A percentile compares a stretch with the other conserved stretches of the same genome.
Conservation (phyloP, 805 yeast genomes). For the Wickerhamiella alocasiicola region DNA sequence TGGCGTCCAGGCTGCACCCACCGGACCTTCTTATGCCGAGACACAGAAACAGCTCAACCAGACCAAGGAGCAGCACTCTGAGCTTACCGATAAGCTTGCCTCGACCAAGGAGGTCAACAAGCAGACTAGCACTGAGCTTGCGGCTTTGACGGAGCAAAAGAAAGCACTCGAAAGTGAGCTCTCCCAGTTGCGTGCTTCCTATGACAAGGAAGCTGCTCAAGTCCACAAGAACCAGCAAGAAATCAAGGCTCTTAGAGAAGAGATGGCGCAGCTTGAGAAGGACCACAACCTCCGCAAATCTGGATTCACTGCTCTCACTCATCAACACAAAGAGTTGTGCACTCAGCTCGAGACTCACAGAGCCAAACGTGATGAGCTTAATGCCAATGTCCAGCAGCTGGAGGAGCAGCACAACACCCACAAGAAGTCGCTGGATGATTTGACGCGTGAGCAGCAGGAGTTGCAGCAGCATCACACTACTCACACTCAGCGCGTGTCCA, state of each 20-base stretch:
- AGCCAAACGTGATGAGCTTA: constrained; percentile 27
- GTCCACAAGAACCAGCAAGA: constrained; percentile 59
- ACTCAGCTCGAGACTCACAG: constrained; percentile 27
- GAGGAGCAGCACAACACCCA: constrained; percentile 13
- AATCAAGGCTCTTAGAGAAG: constrained; percentile 45
- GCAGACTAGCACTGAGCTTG: constrained; percentile 40
- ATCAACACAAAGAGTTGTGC: constrained; percentile 17
- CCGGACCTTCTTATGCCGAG: constrained; percentile 33
- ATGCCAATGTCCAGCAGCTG: constrained; percentile 29
- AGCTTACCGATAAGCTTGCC: not conserved
- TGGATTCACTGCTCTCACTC: constrained; percentile 19
- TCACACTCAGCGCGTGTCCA: constrained; percentile 11
- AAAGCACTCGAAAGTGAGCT: constrained; percentile 64
- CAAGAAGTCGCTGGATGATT: constrained; percentile 10
- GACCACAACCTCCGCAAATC: constrained; percentile 20
- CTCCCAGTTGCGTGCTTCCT: constrained; percentile 48
- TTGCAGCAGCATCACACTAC: constrained; percentile 7
- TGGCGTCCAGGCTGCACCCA: not conserved
- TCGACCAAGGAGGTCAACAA: constrained; percentile 2
- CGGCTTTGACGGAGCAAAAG: constrained; percentile 42
- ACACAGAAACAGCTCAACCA: constrained; percentile 29
- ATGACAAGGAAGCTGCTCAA: constrained; percentile 67
- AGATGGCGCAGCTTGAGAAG: constrained; percentile 27
- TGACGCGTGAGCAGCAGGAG: constrained; percentile 13
- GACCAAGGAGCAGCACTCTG: constrained; percentile 4